A percentile compares a stretch with the other conserved stretches of the same genome.
phyloP scores from a whole-genome alignment of 2,329 filamentous ascomycete species.

The Tolypocladium ophioglossoides region DNA sequence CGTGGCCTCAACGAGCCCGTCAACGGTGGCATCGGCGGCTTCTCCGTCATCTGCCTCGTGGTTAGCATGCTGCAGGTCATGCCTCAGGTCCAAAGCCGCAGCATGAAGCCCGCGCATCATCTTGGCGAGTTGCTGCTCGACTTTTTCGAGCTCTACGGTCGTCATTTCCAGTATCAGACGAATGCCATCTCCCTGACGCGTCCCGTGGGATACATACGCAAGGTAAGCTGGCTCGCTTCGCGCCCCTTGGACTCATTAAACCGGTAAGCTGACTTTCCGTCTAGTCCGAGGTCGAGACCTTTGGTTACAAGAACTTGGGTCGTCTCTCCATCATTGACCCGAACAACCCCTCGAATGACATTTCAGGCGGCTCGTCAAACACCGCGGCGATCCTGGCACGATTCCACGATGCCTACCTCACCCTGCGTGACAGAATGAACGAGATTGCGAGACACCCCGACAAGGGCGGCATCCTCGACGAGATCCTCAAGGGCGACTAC shows the following conservation, averaged over 20 bases:
- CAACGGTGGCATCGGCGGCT: constrained; percentile 84
- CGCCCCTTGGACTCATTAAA: background rate
- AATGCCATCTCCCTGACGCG: constrained; percentile 69
- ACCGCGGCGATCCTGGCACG: constrained; percentile 54
- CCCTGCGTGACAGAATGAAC: constrained; percentile 47
- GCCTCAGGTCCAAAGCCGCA: constrained; percentile 55
- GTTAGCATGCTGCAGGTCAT: constrained; percentile 78
- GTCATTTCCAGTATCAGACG: constrained; percentile 58
- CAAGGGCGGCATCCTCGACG: constrained; percentile 46
- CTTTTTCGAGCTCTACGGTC: constrained; percentile 85
- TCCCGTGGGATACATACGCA: constrained; percentile 59
- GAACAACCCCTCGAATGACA: constrained; percentile 76
- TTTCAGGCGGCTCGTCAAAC: constrained; percentile 73
- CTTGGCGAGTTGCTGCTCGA: constrained; percentile 74
- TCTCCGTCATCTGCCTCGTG: constrained; percentile 87
- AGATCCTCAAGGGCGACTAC: constrained; percentile 72
- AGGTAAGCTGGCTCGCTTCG: constrained; percentile 44
- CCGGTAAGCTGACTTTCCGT: background rate
- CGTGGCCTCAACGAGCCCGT: constrained; percentile 85
- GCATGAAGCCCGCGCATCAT: constrained; percentile 50
- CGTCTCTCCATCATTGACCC: constrained; percentile 87
- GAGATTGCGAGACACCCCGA: constrained; percentile 28
- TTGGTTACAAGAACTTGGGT: constrained; percentile 49
- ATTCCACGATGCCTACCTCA: constrained; percentile 55
- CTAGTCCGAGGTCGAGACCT: constrained; percentile 30